Evolutionary conservation across 2,329 filamentous ascomycete species (phyloP).

Genomic region (Venturia aucupariae): DNA sequence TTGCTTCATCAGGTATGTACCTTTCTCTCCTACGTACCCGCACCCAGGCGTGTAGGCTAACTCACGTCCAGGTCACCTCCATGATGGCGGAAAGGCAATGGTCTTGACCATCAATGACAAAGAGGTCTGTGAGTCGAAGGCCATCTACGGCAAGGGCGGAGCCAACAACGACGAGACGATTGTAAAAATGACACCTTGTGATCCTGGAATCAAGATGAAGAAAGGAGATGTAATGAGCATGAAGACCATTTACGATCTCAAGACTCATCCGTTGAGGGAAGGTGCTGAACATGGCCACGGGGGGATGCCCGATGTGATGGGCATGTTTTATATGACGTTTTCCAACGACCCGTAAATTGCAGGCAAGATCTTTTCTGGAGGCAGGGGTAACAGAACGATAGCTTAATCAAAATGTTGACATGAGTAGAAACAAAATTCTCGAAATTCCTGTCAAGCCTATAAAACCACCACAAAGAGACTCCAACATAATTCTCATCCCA

Average conservation of each 20-base stretch:
- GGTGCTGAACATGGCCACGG: neutral
- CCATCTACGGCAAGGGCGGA: conserved; percentile 1
- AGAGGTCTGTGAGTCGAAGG: conserved; percentile 2
- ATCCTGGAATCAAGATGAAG: neutral
- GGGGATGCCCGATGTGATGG: conserved; percentile 5
- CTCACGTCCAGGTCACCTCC: conserved; percentile 1
- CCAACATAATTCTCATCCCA: too few species aligned
- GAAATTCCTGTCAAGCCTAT: too few species aligned
- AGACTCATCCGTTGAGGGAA: neutral
- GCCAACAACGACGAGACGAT: neutral
- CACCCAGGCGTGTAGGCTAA: neutral
- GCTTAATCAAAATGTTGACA: too few species aligned
- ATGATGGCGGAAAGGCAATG: conserved; percentile 8
- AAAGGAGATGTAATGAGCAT: conserved; percentile 1
- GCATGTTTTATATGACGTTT: conserved; percentile 1
- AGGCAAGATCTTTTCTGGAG: too few species aligned
- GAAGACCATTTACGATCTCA: conserved; percentile 8
- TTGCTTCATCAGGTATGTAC: neutral
- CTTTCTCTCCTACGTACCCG: neutral
- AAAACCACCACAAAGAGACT: too few species aligned
- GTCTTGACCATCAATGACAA: conserved; percentile 5
- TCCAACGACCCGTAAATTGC: neutral
- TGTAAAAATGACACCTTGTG: neutral
- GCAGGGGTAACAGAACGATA: too few species aligned
- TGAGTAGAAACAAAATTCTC: too few species aligned